Conservation (phyloP, 768 basidiomycete species). For the Pluteus cervinus region DNA sequence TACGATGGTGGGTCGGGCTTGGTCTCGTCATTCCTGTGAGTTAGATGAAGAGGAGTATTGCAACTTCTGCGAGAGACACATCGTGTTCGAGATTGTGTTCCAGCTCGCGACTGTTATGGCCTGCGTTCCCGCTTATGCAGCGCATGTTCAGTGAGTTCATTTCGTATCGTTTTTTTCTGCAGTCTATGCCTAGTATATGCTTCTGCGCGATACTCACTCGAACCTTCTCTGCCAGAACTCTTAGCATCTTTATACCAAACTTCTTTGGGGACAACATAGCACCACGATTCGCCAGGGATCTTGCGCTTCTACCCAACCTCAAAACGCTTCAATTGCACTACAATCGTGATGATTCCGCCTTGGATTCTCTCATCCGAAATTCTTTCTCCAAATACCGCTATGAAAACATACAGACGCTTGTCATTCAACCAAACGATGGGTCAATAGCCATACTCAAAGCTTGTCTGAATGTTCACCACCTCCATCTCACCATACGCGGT, state of each 20-base stretch:
- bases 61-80: no score
- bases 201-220: no score
- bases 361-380: no score
- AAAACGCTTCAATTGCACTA: slow-evolving; percentile 14
- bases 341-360: no score
- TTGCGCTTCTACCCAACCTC: slow-evolving; percentile 16
- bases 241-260: slow-evolving; percentile 13
- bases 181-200: neutral
- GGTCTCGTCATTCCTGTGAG: neutral
- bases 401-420: no score
- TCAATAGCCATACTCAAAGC: no score
- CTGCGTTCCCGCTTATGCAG: slow-evolving; percentile 14
- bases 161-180: neutral
- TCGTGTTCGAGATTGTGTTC: slow-evolving; percentile 10
- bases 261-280: slow-evolving; percentile 9
- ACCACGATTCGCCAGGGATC: slow-evolving; percentile 16
- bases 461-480: no score
- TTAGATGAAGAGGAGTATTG: slow-evolving; percentile 4
- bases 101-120: slow-evolving; percentile 19
- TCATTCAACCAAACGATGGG: no score
- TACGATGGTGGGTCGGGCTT: no score
- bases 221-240: slow-evolving; percentile 9
- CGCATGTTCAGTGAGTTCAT: slow-evolving; percentile 14
- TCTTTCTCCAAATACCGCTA: no score
- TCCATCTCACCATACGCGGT: no score